phyloP scores from a whole-genome alignment of 2,329 filamentous ascomycete genomes.

The Phoma sp. region DNA sequence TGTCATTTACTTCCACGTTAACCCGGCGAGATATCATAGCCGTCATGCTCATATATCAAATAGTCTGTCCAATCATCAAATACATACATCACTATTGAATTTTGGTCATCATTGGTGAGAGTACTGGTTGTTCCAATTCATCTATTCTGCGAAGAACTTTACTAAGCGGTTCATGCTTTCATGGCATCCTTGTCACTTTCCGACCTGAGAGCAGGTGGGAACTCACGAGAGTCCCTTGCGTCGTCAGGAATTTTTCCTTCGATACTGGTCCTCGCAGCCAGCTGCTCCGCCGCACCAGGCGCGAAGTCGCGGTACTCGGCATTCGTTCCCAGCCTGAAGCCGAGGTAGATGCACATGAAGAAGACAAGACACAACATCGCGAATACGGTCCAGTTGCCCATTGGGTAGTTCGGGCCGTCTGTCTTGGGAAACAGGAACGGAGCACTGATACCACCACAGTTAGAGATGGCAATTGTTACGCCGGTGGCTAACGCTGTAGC shows the following conservation, averaged over 20 bases:
- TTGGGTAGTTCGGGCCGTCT: constrained; percentile 27
- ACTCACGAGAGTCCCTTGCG: constrained; percentile 15
- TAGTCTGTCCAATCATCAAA: too few species aligned
- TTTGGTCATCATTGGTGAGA: too few species aligned
- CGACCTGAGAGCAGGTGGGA: not conserved
- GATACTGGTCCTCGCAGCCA: constrained; percentile 20
- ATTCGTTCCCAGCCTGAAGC: constrained; percentile 27
- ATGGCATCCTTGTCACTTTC: not conserved
- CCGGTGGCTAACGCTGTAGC: constrained; percentile 31
- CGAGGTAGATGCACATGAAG: constrained; percentile 28
- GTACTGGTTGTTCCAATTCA: too few species aligned
- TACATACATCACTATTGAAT: too few species aligned
- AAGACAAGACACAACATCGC: constrained; percentile 25
- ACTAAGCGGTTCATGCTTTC: not conserved
- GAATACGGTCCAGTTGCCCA: constrained; percentile 34
- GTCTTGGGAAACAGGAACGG: constrained; percentile 27
- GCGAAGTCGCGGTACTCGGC: constrained; percentile 32
- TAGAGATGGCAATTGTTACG: constrained; percentile 31
- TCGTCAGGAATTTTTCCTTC: constrained; percentile 25
- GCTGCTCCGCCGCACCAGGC: constrained; percentile 27
- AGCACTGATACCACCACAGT: constrained; percentile 30
- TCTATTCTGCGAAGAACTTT: not conserved
- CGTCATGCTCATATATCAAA: not conserved
- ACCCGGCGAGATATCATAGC: not conserved
- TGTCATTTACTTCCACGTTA: not conserved